phyloP scores from a whole-genome alignment of 352 stramenopile genomes.

The Phytophthora citrophthora region DNA sequence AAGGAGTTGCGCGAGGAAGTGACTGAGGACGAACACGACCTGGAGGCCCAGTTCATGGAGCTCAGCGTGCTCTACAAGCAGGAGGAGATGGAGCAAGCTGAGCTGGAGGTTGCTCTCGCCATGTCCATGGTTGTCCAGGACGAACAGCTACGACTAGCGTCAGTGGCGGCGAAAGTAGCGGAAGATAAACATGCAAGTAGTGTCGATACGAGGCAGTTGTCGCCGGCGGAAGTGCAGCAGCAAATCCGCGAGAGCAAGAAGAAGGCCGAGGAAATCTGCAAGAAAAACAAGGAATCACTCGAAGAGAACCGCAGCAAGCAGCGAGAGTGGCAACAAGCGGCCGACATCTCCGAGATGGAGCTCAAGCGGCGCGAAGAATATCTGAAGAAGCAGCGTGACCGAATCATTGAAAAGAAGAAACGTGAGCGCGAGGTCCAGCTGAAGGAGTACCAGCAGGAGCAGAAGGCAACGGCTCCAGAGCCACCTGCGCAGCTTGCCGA shows the following conservation, averaged over 20 bases:
- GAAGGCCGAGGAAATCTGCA: constrained; percentile 75
- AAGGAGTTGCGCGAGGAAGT: constrained; percentile 74
- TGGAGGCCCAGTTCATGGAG: constrained; percentile 82
- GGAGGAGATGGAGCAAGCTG: constrained; percentile 86
- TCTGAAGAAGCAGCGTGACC: constrained; percentile 73
- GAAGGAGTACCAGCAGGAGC: constrained; percentile 79
- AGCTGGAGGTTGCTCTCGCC: constrained; percentile 78
- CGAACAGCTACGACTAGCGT: constrained; percentile 66
- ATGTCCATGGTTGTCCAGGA: constrained; percentile 80
- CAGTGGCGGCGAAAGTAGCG: constrained; percentile 56
- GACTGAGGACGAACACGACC: constrained; percentile 38
- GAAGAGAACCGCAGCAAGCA: constrained; percentile 73
- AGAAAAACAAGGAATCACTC: constrained; percentile 79
- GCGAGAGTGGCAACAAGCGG: constrained; percentile 64
- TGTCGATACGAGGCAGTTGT: constrained; percentile 32
- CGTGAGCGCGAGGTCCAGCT: constrained; percentile 71
- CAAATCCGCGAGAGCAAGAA: constrained; percentile 73
- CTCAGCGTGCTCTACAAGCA: constrained; percentile 88
- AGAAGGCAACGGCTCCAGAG: constrained; percentile 67
- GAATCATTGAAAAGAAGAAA: constrained; percentile 86
- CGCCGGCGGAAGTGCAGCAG: constrained; percentile 59
- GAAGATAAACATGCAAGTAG: constrained; percentile 69
- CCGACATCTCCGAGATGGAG: constrained; percentile 73
- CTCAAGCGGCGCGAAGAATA: constrained; percentile 81
- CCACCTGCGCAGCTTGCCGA: constrained; percentile 64